Conservation (phyloP, 148 eudicot genomes). For the Pouteria glomerata region DNA sequence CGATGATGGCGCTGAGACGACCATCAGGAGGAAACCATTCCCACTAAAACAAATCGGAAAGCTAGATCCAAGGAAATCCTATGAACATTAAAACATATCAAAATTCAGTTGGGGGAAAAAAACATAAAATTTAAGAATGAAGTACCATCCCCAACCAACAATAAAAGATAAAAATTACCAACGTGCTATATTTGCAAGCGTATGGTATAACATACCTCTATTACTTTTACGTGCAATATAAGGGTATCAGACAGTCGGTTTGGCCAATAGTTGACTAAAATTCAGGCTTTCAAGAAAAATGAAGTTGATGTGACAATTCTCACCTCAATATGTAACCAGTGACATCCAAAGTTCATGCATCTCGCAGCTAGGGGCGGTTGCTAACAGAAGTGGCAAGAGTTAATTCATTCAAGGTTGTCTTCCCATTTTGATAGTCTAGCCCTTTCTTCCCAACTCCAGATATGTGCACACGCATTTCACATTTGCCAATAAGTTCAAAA, state of each 20-base stretch:
- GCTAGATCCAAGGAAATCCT: neutral
- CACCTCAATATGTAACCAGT: slow-evolving; percentile 8
- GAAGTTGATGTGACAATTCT: neutral
- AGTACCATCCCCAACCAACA: neutral
- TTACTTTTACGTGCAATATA: neutral
- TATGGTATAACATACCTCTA: no score
- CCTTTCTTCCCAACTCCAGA: slow-evolving; percentile 56
- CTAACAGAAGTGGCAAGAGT: slow-evolving; percentile 16
- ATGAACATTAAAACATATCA: neutral
- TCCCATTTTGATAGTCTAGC: slow-evolving; percentile 41
- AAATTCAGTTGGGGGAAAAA: neutral
- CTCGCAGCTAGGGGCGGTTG: neutral
- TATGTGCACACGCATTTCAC: slow-evolving; percentile 80
- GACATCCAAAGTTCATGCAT: neutral
- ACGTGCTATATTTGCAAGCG: no score
- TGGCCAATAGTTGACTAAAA: neutral
- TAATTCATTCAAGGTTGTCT: slow-evolving; percentile 16
- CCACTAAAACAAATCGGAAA: neutral
- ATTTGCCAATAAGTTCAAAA: slow-evolving; percentile 72
- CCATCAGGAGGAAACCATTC: neutral
- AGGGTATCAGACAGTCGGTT: neutral
- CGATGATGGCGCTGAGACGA: no score
- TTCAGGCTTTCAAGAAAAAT: neutral
- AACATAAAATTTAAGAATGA: neutral
- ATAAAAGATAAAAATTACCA: neutral